Percentiles rank a stretch among this genome's conserved stretches.
phyloP scores from a whole-genome alignment of 2,329 filamentous ascomycete species.

The Penicillium sp. region DNA sequence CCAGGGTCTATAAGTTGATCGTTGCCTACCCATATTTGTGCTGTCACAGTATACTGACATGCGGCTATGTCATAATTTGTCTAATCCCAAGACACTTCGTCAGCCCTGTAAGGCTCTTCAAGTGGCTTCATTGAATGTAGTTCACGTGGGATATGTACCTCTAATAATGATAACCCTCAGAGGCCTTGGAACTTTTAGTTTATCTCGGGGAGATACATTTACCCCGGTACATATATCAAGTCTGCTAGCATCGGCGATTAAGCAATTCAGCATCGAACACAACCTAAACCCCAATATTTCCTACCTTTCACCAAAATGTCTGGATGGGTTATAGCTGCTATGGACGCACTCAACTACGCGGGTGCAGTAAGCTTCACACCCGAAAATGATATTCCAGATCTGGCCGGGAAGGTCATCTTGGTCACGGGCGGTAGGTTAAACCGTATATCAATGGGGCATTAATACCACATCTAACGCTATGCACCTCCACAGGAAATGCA shows the following conservation, averaged over 20 bases:
- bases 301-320: slow-evolving; percentile 11
- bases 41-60: no score
- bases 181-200: background rate
- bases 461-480: background rate
- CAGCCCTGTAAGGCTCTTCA: background rate
- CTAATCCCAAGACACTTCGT: background rate
- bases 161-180: background rate
- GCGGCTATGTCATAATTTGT: no score
- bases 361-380: slow-evolving; percentile 31
- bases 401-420: slow-evolving; percentile 36
- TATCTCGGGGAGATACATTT: background rate
- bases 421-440: slow-evolving; percentile 37
- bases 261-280: background rate
- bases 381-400: slow-evolving; percentile 35
- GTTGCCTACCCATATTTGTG: background rate
- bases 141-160: background rate
- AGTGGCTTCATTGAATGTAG: background rate
- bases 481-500: slow-evolving; percentile 37
- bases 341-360: slow-evolving; percentile 20
- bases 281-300: background rate
- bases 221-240: background rate
- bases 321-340: slow-evolving; percentile 14
- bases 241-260: background rate
- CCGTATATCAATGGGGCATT: slow-evolving; percentile 29
- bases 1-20: background rate